Conservation (phyloP, 352 stramenopile genomes). For the Phytophthora uliginosa region DNA sequence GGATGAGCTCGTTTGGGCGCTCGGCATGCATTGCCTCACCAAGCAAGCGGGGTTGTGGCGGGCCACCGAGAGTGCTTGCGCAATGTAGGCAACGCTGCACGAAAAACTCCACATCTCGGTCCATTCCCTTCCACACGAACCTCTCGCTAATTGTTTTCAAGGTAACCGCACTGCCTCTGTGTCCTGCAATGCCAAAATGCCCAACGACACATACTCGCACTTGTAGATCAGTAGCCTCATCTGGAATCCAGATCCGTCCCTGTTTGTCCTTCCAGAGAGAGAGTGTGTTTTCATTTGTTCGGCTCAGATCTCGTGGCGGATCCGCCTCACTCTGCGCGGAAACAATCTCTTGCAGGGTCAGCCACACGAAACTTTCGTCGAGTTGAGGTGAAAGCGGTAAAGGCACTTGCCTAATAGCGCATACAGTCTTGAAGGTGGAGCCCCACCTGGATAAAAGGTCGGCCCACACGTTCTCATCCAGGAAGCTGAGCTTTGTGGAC, state of each 20-base stretch:
- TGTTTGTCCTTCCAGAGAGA: background rate
- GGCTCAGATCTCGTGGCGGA: background rate
- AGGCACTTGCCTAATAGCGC: slow-evolving; percentile 7
- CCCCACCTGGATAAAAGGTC: slow-evolving; percentile 14
- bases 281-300: background rate
- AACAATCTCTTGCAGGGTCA: background rate
- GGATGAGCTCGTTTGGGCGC: background rate
- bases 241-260: slow-evolving; percentile 5
- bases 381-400: slow-evolving; percentile 1
- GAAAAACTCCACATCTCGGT: slow-evolving; percentile 9
- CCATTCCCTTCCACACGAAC: no score
- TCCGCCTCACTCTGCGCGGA: background rate
- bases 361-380: slow-evolving; percentile 8
- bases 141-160: no score
- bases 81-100: slow-evolving; percentile 28
- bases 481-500: no score
- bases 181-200: slow-evolving; percentile 29
- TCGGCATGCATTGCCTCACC: slow-evolving; percentile 12
- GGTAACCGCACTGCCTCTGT: slow-evolving; percentile 30
- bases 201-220: slow-evolving; percentile 34
- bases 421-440: slow-evolving; percentile 2
- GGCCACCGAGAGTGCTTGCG: background rate
- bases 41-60: slow-evolving; percentile 11
- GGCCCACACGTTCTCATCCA: slow-evolving; percentile 4
- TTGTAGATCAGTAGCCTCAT: slow-evolving; percentile 21